Base-by-base conservation (phyloP, 164 flowering plant genomes). In the Stephania cephalantha region DNA sequence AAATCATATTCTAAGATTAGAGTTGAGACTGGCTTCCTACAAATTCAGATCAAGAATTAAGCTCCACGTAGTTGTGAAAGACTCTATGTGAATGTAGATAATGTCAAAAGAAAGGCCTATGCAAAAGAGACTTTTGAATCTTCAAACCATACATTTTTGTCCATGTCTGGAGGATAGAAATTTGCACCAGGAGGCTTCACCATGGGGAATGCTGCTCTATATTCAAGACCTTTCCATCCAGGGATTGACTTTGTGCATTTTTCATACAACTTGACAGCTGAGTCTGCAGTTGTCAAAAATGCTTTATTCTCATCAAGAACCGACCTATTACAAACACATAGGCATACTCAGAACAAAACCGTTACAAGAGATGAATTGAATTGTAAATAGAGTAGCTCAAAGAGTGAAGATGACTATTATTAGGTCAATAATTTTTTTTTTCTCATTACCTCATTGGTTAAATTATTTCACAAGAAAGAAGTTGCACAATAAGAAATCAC, bases 151-250 rank as follows among this genome's bases (percentile, higher is more conserved):
- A 92, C 98, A 92, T 31, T 82, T 86, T 90, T 93, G 78, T 93
- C 95, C 97, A 95, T 93, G 73, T 93, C 97, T 35, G 94, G 89
- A 69, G 97, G 99, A 72, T 95, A 95, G 82, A 95, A 95, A 81
- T 89, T 95, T 73, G 99, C 97, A 73, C 95, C 93, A 75, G 95
- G 87, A 46, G 99, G 97, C 78, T 90, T 91, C 48, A 29, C 72
- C 79, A 83, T 18, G 46, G 99, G 99, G 84, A 95, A 93, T 69
- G 99, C 92, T 72, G 89, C 85, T 84, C 73, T 90, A 75, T 95
- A 95, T 79, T 90, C 87, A 20, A 95, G 79, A 71, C 99, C 99
- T 81, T 87, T 89, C 99, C 99, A 95, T 44, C 95, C 95, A 78
- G 83, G n/a, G 72, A 93, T 77, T 73, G 84, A 80, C 76, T 80